Evolutionary conservation across 306 rosid species (phyloP), one percentile per base, ranked within the genome.

Genomic region (Leucaena leucocephala): DNA sequence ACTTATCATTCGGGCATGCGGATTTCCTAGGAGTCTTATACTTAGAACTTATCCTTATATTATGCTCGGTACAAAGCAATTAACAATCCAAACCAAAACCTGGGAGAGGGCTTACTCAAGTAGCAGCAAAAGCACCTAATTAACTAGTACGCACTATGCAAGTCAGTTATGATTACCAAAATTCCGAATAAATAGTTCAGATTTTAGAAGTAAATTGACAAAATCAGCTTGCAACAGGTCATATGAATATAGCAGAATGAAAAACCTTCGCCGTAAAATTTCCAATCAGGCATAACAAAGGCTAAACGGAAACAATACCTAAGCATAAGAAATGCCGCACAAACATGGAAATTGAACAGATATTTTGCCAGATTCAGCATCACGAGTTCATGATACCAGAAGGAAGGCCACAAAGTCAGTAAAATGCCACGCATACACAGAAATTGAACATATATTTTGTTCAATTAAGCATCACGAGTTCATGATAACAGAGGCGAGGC

Each of bases 311-410:
- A 6, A 46, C 7, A 48, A 64, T 5, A 46, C 61, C n/a, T 7
- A 39, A 43, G 38, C 59, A 17, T 2, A 16, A 12, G 63, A 65
- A 76, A 65, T 49, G 65, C 42, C 50, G 13, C 49, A 34, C 39
- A 48, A 2, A 66, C 8, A 66, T 14, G 43, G 52, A 77, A 76
- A 77, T 38, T 21, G 67, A 77, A 36, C 65, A 50, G 54, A 14
- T 44, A 36, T 65, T 38, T 21, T 13, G 42, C 16, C 72, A 64
- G 64, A 76, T 65, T 49, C 27, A 64, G 49, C 15, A 35, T 64
- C 46, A 48, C 15, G 4, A 46, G 27, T 46, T 35, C n/a, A 42
- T 6, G 6, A 48, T 19, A 54, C 7, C 8, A 55, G 11, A 19
- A 19, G 59, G 27, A 52, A 52, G 9, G 62, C 62, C 34, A 55